Evolutionary conservation across 2,329 filamentous ascomycete species (phyloP).

Genomic region (Hymenoscyphus fraxineus): DNA sequence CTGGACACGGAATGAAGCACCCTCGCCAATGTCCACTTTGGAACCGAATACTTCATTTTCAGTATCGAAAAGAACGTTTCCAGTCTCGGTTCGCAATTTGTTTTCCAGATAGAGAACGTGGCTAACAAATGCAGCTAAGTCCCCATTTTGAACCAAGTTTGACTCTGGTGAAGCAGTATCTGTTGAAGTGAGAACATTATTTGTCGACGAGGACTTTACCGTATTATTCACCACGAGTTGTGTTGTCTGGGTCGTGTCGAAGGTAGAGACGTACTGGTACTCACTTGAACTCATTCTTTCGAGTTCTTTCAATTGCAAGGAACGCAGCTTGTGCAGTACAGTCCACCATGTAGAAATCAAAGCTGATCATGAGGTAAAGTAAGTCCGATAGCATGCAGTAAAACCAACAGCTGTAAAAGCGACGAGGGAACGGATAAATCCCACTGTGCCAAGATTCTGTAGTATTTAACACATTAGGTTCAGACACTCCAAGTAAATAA

Average conservation of each 20-base stretch:
- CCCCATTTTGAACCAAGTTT: background rate
- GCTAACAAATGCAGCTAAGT: background rate
- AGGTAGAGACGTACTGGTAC: background rate
- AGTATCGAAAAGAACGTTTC: background rate
- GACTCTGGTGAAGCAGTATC: background rate
- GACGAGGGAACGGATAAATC: too few relatives aligned
- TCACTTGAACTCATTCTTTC: background rate
- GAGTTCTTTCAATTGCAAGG: too few relatives aligned
- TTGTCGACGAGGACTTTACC: background rate
- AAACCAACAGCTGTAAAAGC: too few relatives aligned
- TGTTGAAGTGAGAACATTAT: background rate
- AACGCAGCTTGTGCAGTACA: background rate
- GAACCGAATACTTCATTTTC: background rate
- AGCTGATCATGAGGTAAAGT: background rate
- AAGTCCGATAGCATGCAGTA: too few relatives aligned
- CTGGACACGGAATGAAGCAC: background rate
- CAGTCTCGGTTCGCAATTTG: background rate
- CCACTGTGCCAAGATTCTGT: too few relatives aligned
- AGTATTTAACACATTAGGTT: too few relatives aligned
- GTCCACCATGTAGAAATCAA: background rate
- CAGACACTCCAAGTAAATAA: too few relatives aligned
- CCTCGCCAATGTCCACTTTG: background rate
- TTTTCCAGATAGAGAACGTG: background rate
- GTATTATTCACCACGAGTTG: background rate
- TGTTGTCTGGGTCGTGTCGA: background rate